Evolutionary conservation across 345 rosid genomes (phyloP).

Genomic region (Eucalyptus coolabah): DNA sequence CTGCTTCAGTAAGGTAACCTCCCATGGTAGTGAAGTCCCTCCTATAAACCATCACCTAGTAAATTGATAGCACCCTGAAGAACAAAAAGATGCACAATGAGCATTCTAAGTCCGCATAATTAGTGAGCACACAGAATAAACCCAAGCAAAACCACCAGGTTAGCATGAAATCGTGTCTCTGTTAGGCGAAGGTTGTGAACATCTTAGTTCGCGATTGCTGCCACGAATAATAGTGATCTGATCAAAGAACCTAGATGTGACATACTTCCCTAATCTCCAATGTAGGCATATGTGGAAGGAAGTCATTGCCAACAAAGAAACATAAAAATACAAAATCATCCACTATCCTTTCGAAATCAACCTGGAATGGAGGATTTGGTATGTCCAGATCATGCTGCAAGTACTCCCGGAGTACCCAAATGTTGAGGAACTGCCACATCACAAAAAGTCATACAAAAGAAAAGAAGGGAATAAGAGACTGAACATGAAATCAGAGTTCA

Average conservation of each 20-base stretch:
- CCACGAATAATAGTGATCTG: neutral
- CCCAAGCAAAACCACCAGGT: neutral
- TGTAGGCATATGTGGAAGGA: conserved; percentile 97
- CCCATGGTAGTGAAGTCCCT: conserved; percentile 87
- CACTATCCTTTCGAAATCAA: conserved; percentile 78
- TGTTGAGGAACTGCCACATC: conserved; percentile 63
- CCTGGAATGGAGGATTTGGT: conserved; percentile 63
- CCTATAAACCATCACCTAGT: conserved; percentile 81
- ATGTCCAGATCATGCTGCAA: conserved; percentile 80
- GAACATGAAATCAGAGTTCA: neutral
- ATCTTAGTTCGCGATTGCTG: neutral
- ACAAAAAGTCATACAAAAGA: neutral
- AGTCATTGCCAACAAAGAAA: conserved; percentile 98
- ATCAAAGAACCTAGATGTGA: neutral
- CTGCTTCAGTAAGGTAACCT: conserved; percentile 26
- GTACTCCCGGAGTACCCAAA: conserved; percentile 95
- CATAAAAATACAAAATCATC: conserved; percentile 97
- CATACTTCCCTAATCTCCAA: conserved; percentile 93
- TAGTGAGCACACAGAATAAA: neutral
- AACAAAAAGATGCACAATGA: conserved; percentile 1
- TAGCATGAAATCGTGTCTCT: neutral
- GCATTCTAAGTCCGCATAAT: neutral
- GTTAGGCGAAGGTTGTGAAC: neutral
- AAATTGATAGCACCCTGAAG: conserved; percentile 93
- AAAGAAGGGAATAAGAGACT: neutral